phyloP scores from a whole-genome alignment of 1,284 basidiomycete species.

The Phellopilus nigrolimitatus region DNA sequence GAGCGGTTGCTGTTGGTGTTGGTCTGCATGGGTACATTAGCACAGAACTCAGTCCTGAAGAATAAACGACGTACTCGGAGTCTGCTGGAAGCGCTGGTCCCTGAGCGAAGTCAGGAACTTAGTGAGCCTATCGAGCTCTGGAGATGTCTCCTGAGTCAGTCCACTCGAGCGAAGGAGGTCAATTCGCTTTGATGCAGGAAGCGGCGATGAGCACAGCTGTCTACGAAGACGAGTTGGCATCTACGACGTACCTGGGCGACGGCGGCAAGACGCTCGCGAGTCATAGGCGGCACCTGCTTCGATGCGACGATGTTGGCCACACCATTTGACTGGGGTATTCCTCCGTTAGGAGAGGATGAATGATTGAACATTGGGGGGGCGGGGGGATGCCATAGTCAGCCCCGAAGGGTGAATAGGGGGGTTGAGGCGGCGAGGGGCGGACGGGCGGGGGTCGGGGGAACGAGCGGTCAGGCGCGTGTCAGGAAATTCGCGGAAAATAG shows the following conservation, averaged over 20 bases:
- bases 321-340: constrained; percentile 14
- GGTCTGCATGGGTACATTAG: constrained; percentile 15
- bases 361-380: constrained; percentile 14
- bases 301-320: constrained; percentile 9
- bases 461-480: too few relatives aligned
- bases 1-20: constrained; percentile 15
- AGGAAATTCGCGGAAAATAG: too few relatives aligned
- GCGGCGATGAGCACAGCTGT: not conserved
- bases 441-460: too few relatives aligned
- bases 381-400: constrained; percentile 16
- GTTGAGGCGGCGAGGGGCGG: not conserved
- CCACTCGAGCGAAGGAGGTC: constrained; percentile 31
- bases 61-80: constrained; percentile 9
- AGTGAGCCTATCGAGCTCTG: constrained; percentile 33
- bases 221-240: not conserved
- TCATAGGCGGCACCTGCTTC: constrained; percentile 8
- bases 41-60: not conserved
- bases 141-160: constrained; percentile 32
- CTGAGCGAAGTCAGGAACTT: constrained; percentile 29
- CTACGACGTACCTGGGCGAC: constrained; percentile 7
- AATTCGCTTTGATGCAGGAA: constrained; percentile 29
- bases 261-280: constrained; percentile 11
- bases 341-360: constrained; percentile 6
- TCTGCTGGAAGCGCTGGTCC: constrained; percentile 19
- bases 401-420: not conserved